A percentile compares a stretch with the other conserved stretches of the same genome.
These are phyloP conservation scores for Fragaria iinumae DNA, from an alignment of 306 rosid genomes.

Conservation along the genomic window DNA sequence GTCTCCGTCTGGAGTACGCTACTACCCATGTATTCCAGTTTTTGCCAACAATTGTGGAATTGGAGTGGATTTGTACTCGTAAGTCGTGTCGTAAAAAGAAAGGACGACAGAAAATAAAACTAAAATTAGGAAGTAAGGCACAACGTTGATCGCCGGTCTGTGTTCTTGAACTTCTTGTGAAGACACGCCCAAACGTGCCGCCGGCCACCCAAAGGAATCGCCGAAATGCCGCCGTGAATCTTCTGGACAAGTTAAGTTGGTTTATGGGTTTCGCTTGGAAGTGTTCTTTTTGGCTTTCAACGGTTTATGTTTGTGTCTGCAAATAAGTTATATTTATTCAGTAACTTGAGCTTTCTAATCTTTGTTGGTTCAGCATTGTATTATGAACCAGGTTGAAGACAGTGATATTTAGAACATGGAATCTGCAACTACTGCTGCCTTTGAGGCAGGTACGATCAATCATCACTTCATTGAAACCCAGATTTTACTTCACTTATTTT, in stretches of 20 bases:
- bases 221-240: background rate
- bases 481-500: background rate
- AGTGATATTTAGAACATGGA: background rate
- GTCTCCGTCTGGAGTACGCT: too few species aligned
- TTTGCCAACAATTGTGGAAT: too few species aligned
- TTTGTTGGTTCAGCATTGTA: background rate
- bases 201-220: too few species aligned
- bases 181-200: too few species aligned
- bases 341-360: background rate
- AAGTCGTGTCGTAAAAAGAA: too few species aligned
- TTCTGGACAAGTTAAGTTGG: background rate
- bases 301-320: background rate
- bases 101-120: too few species aligned
- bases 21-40: too few species aligned
- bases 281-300: background rate
- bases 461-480: background rate
- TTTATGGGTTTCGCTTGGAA: background rate
- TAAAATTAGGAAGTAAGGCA: too few species aligned
- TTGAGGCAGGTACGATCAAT: background rate
- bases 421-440: background rate
- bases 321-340: background rate
- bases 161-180: too few species aligned
- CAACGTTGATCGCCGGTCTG: too few species aligned
- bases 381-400: background rate
- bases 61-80: too few species aligned